Conservation (phyloP, 2,329 filamentous ascomycete genomes). For the Pestalotiopsis sp. region DNA sequence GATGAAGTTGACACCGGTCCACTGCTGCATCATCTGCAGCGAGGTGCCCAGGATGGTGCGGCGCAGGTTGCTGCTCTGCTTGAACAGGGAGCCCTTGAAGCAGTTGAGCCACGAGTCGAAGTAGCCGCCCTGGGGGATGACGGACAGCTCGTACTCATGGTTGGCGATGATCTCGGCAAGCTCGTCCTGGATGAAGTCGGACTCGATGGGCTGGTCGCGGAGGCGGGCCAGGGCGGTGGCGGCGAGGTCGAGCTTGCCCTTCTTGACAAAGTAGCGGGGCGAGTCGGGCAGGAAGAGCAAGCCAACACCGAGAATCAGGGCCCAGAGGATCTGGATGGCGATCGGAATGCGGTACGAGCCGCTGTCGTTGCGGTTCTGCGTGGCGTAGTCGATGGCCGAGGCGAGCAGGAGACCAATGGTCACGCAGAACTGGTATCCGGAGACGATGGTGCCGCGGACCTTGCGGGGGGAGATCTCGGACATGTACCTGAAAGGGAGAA, state of each 20-base stretch:
- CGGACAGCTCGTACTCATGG: conserved; percentile 78
- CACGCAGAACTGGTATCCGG: conserved; percentile 82
- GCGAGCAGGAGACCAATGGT: conserved; percentile 79
- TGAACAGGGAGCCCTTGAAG: conserved; percentile 65
- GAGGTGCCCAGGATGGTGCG: conserved; percentile 50
- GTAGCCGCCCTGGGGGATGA: conserved; percentile 68
- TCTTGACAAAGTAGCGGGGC: conserved; percentile 83
- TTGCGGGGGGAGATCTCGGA: conserved; percentile 77
- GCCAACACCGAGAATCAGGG: conserved; percentile 71
- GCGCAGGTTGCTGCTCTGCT: conserved; percentile 68
- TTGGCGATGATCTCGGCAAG: conserved; percentile 87
- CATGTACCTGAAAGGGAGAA: conserved; percentile 63
- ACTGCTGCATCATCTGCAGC: conserved; percentile 36
- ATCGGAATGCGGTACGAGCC: conserved; percentile 82
- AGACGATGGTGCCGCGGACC: conserved; percentile 78
- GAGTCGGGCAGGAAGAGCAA: conserved; percentile 82
- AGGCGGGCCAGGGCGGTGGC: conserved; percentile 65
- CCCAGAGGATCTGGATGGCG: conserved; percentile 79
- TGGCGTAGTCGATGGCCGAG: conserved; percentile 73
- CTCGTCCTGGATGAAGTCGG: conserved; percentile 76
- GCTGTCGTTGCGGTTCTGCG: conserved; percentile 62
- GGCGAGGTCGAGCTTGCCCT: conserved; percentile 68
- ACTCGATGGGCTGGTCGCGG: conserved; percentile 73
- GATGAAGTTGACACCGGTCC: conserved; percentile 71
- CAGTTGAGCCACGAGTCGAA: conserved; percentile 69